These are phyloP conservation scores for Gossypium bickii DNA, from an alignment of 345 rosid genomes.

Conservation along the genomic window DNA sequence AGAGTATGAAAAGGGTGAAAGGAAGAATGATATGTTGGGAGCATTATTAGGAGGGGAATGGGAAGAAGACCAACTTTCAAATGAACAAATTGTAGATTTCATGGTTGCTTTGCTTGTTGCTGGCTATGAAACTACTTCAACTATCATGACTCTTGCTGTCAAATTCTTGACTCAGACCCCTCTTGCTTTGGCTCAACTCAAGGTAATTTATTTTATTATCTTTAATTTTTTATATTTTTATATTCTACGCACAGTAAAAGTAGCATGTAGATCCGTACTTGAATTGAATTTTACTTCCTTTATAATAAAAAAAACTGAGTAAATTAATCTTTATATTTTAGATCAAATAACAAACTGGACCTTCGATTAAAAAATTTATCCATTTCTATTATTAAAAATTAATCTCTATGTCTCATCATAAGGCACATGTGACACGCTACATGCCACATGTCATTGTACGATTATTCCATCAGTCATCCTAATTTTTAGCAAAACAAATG, in stretches of 20 bases:
- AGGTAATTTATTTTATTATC: constrained; percentile 34
- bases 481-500: no score
- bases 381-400: no score
- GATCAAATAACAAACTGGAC: fast-evolving
- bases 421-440: fast-evolving
- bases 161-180: constrained; percentile 89
- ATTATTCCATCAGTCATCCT: no score
- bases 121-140: constrained; percentile 93
- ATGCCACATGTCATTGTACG: no score
- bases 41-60: constrained; percentile 66
- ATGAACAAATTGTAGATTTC: constrained; percentile 85
- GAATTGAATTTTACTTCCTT: no score
- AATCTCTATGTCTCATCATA: fast-evolving
- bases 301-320: no score
- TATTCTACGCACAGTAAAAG: no score
- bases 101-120: constrained; percentile 86
- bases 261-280: no score
- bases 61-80: constrained; percentile 63
- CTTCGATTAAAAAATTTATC: fast-evolving
- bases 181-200: constrained; percentile 75
- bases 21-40: constrained; percentile 68
- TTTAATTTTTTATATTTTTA: neutral
- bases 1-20: constrained; percentile 43
- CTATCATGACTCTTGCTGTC: constrained; percentile 94
- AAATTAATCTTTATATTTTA: no score